A percentile compares a stretch with the other conserved stretches of the same genome.
These are phyloP conservation scores for Sicyos baderoa DNA, from an alignment of 306 rosid species.

Conservation along the genomic window DNA sequence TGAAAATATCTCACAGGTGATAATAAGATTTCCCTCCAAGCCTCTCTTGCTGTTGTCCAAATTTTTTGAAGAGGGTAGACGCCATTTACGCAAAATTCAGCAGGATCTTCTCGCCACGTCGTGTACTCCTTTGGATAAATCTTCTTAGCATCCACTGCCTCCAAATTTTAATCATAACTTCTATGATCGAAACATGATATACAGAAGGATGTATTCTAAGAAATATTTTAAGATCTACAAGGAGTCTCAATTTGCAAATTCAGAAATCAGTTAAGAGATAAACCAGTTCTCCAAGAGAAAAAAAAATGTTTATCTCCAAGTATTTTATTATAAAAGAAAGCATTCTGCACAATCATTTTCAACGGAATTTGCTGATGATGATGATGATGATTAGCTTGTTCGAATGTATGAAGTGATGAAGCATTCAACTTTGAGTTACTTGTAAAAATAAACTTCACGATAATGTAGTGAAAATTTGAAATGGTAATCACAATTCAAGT, in stretches of 20 bases:
- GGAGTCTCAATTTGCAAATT: background rate
- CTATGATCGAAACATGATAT: constrained; percentile 25
- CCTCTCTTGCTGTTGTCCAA: constrained; percentile 52
- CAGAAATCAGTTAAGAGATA: background rate
- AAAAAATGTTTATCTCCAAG: background rate
- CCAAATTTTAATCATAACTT: constrained; percentile 50
- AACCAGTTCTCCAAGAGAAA: background rate
- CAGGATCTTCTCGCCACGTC: constrained; percentile 72
- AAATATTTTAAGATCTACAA: constrained; percentile 7
- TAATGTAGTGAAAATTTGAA: background rate
- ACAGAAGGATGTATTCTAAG: constrained; percentile 15
- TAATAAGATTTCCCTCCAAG: constrained; percentile 67
- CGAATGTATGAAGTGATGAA: background rate
- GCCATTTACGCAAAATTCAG: constrained; percentile 51
- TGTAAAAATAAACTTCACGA: background rate
- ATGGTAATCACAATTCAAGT: background rate
- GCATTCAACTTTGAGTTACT: background rate
- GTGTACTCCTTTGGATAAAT: constrained; percentile 45
- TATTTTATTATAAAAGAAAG: background rate
- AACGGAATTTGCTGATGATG: background rate
- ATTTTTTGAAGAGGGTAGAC: constrained; percentile 52
- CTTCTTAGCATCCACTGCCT: constrained; percentile 45
- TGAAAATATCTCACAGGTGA: constrained; percentile 45
- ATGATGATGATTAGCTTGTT: background rate
- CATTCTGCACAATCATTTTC: background rate